Base-by-base conservation (phyloP, 192 early-diverging fungal genomes). In the Cetraspora pellucida region DNA sequence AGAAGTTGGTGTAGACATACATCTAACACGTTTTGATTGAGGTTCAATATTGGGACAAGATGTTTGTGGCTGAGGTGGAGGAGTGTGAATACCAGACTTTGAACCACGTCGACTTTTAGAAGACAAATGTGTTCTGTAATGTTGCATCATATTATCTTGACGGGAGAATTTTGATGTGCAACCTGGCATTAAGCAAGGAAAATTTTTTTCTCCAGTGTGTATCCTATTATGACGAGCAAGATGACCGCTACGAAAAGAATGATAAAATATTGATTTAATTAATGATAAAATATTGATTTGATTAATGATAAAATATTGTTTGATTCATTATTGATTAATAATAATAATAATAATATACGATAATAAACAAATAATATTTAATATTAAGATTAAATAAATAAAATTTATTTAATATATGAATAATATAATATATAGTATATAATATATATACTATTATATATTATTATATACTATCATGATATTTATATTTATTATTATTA, bases 101-200 rank as follows among this genome's bases (percentile, higher is more conserved):
- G 70, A 72, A 10, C 84, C 82, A 54, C 88, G 82, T 46, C 90
- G 87, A 23, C 89, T 90, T 77, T 90, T 90, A 27, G 88, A 79
- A 55, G 91, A 91, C 79, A 91, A 84, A 77, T 95, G 93, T 9
- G 92, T 92, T 57, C 91, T 90, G 78, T 91, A 93, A 77, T 95
- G 93, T 72, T 95, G 93, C 89, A 91, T 93, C 91, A 93, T 93
- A 79, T 95, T 93, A 82, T 94, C 93, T 47, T 93, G 91, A 63
- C 93, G 84, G 47, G 92, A 92, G 59, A 95, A 95, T 77, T 88
- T 86, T 74, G 89, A 90, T 25, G 82, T 82, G 79, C 93, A 95
- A 10, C 89, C 91, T 1, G 87, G 84, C 78, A 89, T 86, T 14
- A 87, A 78, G 75, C 94, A 95, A 0, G 82, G 50, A 78, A 90